These are phyloP conservation scores for Arabidopsis suecica DNA, from an alignment of 345 rosid genomes.

Conservation along the genomic window DNA sequence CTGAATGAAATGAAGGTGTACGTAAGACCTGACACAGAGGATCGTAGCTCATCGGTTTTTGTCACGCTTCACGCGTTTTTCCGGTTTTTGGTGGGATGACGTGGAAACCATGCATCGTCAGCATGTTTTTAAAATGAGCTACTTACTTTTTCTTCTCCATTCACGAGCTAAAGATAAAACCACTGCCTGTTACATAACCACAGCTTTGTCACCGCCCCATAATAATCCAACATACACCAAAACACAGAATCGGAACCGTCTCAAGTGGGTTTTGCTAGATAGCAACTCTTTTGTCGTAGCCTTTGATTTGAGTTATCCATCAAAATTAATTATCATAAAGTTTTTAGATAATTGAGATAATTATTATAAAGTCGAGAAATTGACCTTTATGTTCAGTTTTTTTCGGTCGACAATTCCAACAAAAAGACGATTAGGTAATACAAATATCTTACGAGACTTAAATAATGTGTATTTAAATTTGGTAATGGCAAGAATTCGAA, in stretches of 20 bases:
- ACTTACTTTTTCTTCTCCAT: slow-evolving; percentile 42
- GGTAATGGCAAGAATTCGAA: slow-evolving; percentile 29
- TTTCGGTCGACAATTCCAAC: slow-evolving; percentile 38
- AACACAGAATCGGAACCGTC: slow-evolving; percentile 44
- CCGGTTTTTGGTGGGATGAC: slow-evolving; percentile 56
- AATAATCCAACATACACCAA: slow-evolving; percentile 22
- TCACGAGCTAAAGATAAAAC: slow-evolving; percentile 26
- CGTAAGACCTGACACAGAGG: slow-evolving; percentile 23
- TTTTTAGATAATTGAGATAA: slow-evolving; percentile 14
- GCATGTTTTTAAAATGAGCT: slow-evolving; percentile 38
- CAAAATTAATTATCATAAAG: slow-evolving; percentile 25
- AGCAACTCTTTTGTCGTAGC: slow-evolving; percentile 12
- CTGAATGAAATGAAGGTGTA: slow-evolving; percentile 34
- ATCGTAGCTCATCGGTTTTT: slow-evolving; percentile 40
- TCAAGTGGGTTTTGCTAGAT: slow-evolving; percentile 21
- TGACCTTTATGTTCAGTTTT: slow-evolving; percentile 25
- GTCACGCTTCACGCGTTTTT: slow-evolving; percentile 63
- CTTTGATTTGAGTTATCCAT: not conserved
- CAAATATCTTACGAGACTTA: slow-evolving; percentile 9
- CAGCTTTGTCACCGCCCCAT: slow-evolving; percentile 24
- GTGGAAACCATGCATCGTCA: slow-evolving; percentile 64
- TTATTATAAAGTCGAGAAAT: slow-evolving; percentile 22
- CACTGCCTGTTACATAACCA: slow-evolving; percentile 37
- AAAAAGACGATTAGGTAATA: slow-evolving; percentile 36
- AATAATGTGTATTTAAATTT: slow-evolving; percentile 7